Percentiles rank a stretch among this genome's conserved stretches.
phyloP scores from a whole-genome alignment of 805 yeast species.

The Candida berthetii region DNA sequence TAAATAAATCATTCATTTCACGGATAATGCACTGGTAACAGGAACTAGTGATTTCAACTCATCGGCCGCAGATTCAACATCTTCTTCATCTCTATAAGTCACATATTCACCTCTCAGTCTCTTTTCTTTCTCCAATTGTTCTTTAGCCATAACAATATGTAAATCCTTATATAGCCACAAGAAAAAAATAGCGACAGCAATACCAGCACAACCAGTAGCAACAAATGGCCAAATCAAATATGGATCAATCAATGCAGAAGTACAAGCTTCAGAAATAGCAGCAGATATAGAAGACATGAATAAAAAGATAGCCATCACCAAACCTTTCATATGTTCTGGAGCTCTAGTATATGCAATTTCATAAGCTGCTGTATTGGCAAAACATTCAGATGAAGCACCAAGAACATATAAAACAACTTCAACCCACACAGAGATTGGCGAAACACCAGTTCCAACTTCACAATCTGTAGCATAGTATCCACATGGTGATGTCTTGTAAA shows the following conservation, averaged over 20 bases:
- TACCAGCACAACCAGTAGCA: constrained; percentile 54
- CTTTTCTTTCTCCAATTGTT: constrained; percentile 14
- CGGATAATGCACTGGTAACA: not conserved
- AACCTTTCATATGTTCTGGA: constrained; percentile 46
- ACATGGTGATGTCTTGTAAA: constrained; percentile 71
- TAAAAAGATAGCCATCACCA: constrained; percentile 48
- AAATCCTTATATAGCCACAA: constrained; percentile 21
- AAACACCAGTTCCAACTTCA: constrained; percentile 22
- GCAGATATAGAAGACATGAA: constrained; percentile 74
- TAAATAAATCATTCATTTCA: too few relatives aligned
- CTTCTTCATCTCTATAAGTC: not conserved
- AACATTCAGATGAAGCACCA: constrained; percentile 70
- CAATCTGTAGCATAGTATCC: constrained; percentile 57
- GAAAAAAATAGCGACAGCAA: constrained; percentile 54
- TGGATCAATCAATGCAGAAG: constrained; percentile 63
- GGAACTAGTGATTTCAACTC: not conserved
- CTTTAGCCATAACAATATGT: constrained; percentile 15
- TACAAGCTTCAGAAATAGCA: constrained; percentile 67
- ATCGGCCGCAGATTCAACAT: not conserved
- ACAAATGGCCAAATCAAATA: constrained; percentile 64
- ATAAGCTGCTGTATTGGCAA: constrained; percentile 75
- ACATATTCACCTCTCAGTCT: constrained; percentile 4
- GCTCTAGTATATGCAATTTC: constrained; percentile 85
- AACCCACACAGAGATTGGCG: constrained; percentile 55
- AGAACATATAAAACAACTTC: constrained; percentile 64